These are phyloP conservation scores for Diaporthe amygdali DNA, from an alignment of 2,329 filamentous ascomycete species.

Conservation along the genomic window DNA sequence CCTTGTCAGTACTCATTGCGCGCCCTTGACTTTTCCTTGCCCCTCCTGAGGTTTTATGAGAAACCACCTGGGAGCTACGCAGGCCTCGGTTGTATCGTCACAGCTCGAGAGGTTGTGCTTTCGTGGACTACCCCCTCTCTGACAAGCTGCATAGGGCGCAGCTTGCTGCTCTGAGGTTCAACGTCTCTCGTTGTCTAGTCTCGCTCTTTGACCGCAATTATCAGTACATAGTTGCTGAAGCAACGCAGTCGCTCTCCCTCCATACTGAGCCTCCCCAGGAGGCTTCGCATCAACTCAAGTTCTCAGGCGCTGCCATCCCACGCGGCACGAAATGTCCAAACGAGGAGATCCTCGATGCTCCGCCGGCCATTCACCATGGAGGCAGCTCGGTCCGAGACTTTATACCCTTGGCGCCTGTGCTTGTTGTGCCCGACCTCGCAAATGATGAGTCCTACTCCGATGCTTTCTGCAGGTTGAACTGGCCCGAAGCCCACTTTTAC, in stretches of 20 bases:
- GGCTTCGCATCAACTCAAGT: not conserved
- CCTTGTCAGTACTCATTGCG: not conserved
- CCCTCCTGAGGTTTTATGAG: no score
- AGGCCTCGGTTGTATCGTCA: not conserved
- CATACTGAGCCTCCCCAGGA: not conserved
- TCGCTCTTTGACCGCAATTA: conserved; percentile 22
- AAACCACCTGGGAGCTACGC: not conserved
- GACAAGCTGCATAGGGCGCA: conserved; percentile 40
- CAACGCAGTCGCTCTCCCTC: not conserved
- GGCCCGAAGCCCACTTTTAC: conserved; percentile 16
- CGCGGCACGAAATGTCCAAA: not conserved
- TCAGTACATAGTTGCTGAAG: conserved; percentile 24
- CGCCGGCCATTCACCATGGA: not conserved
- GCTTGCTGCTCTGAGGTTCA: conserved; percentile 49
- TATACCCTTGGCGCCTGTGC: not conserved
- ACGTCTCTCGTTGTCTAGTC: conserved; percentile 41
- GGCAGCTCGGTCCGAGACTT: not conserved
- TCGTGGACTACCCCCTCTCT: not conserved
- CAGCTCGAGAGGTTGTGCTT: not conserved
- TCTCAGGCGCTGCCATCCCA: conserved; percentile 14
- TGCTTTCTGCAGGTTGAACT: not conserved
- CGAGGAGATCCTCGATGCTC: conserved; percentile 1
- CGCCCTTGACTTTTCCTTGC: not conserved
- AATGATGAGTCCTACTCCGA: conserved; percentile 13
- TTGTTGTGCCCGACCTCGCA: conserved; percentile 17